Percentiles rank a stretch among this genome's conserved stretches.
These are phyloP conservation scores for Caryocar brasiliense DNA, from an alignment of 441 rosid species.

Conservation along the genomic window DNA sequence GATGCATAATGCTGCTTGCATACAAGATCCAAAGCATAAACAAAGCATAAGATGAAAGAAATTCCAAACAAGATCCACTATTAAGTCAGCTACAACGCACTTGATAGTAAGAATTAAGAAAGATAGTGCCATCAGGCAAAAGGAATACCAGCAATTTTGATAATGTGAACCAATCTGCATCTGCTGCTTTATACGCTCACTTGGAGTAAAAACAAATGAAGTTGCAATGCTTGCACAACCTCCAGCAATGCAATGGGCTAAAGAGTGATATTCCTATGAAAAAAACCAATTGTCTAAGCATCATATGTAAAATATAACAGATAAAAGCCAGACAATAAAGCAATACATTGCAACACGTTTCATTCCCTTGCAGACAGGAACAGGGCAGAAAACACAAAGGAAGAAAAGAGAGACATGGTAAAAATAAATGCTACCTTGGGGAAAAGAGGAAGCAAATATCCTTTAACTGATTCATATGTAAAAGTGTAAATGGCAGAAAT, in stretches of 20 bases:
- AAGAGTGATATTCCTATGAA: conserved; percentile 60
- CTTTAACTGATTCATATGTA: conserved; percentile 80
- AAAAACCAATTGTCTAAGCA: too few species aligned
- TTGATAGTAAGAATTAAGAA: too few species aligned
- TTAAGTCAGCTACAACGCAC: too few species aligned
- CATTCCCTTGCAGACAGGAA: too few species aligned
- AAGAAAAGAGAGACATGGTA: not conserved
- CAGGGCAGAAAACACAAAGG: not conserved
- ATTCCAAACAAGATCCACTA: too few species aligned
- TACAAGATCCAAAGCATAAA: too few species aligned
- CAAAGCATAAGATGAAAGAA: too few species aligned
- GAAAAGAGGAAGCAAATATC: conserved; percentile 59
- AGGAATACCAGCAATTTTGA: conserved; percentile 63
- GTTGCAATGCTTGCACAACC: conserved; percentile 89
- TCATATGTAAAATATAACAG: too few species aligned
- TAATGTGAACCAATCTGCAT: conserved; percentile 89
- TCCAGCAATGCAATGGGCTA: conserved; percentile 82
- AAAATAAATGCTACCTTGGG: conserved; percentile 43
- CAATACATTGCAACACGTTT: too few species aligned
- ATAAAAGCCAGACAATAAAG: too few species aligned
- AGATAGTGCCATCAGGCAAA: not conserved
- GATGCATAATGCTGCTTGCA: too few species aligned
- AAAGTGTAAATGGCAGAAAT: conserved; percentile 78
- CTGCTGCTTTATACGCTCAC: conserved; percentile 88
- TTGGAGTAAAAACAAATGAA: conserved; percentile 83